phyloP scores from a whole-genome alignment of 768 basidiomycete genomes.

The Erythrobasidium yunnanense region DNA sequence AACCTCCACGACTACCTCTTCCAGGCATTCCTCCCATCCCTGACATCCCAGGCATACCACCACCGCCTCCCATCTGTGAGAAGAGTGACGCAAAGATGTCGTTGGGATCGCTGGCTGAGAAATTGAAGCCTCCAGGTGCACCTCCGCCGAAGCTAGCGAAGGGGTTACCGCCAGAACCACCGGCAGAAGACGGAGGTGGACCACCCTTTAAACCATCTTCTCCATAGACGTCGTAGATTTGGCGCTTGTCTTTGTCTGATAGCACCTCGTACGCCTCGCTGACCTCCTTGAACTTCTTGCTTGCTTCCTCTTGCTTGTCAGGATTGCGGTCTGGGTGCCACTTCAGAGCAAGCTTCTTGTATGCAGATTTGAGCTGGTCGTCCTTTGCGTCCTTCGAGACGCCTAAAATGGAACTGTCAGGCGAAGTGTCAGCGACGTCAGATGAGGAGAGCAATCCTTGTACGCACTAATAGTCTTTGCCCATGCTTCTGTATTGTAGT shows the following conservation, averaged over 20 bases:
- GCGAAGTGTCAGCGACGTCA: not conserved
- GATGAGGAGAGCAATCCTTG: not conserved
- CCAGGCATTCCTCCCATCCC: not conserved
- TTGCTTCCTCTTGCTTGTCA: constrained; percentile 67
- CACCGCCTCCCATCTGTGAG: constrained; percentile 41
- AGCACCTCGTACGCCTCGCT: constrained; percentile 95
- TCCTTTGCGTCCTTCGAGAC: constrained; percentile 56
- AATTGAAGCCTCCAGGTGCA: constrained; percentile 10
- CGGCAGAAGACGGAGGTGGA: not conserved
- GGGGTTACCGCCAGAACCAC: constrained; percentile 24
- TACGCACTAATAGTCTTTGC: constrained; percentile 24
- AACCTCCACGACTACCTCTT: too few relatives aligned
- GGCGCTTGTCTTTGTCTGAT: constrained; percentile 44
- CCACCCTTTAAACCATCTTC: constrained; percentile 53
- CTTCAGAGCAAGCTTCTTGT: constrained; percentile 64
- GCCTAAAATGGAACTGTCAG: constrained; percentile 42
- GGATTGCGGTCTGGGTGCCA: constrained; percentile 89
- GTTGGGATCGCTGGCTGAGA: constrained; percentile 64
- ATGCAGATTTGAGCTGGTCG: constrained; percentile 85
- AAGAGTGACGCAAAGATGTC: constrained; percentile 69
- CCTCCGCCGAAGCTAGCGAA: constrained; percentile 29
- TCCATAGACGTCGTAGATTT: constrained; percentile 69
- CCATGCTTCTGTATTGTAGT: not conserved
- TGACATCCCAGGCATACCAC: too few relatives aligned
- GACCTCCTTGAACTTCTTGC: constrained; percentile 81